phyloP scores from a whole-genome alignment of 1,284 basidiomycete genomes.

The Malassezia dermatis region DNA sequence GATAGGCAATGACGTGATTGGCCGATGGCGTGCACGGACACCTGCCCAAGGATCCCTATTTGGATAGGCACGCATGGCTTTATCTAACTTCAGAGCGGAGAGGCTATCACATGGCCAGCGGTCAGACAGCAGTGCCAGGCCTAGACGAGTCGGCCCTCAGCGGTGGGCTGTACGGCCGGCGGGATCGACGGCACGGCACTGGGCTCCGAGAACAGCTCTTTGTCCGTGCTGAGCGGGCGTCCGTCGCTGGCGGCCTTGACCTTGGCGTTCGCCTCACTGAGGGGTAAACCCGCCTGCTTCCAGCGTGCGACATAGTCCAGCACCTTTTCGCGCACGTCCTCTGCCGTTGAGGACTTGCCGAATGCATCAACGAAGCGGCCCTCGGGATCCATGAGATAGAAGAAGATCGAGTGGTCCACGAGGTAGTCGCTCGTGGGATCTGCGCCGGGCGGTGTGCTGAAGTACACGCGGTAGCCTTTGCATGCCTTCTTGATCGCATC shows the following conservation, averaged over 20 bases:
- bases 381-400: slow-evolving; percentile 92
- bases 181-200: slow-evolving; percentile 6
- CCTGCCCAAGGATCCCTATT: not conserved
- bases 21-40: slow-evolving; percentile 2
- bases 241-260: slow-evolving; percentile 53
- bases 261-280: slow-evolving; percentile 55
- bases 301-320: slow-evolving; percentile 53
- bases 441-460: slow-evolving; percentile 74
- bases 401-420: slow-evolving; percentile 69
- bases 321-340: slow-evolving; percentile 59
- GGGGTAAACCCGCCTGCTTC: slow-evolving; percentile 45
- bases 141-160: not conserved
- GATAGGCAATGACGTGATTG: slow-evolving; percentile 1
- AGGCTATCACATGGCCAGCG: too few species aligned
- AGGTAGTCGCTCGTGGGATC: slow-evolving; percentile 75
- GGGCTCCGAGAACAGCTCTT: slow-evolving; percentile 15
- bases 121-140: too few species aligned
- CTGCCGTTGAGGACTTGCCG: slow-evolving; percentile 66
- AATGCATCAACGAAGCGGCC: slow-evolving; percentile 95
- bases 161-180: not conserved
- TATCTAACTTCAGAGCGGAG: not conserved
- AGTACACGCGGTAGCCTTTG: slow-evolving; percentile 94
- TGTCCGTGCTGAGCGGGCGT: slow-evolving; percentile 10
- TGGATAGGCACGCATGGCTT: not conserved
- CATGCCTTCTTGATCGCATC: slow-evolving; percentile 75